Evolutionary conservation across 2,329 filamentous ascomycete species (phyloP), one percentile per base, ranked within the genome.

Genomic region (Sarocladium kiliense): DNA sequence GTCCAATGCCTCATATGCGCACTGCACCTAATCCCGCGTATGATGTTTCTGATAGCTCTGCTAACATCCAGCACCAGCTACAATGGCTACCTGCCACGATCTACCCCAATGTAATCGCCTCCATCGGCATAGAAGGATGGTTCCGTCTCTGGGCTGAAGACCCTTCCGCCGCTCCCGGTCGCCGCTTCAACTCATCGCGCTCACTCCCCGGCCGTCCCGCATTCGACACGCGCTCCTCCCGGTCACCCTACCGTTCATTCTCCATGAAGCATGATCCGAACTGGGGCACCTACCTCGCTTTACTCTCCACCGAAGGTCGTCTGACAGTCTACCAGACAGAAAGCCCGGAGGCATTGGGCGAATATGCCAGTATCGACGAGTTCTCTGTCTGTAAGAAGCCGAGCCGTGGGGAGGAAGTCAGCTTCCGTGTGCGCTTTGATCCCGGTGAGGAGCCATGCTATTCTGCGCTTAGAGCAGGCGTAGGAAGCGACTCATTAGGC

Each of bases 61-160:
- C 26, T 55, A 45, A 30, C 42, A 56, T 44, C 12, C n/a, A 10
- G 39, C n/a, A n/a, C 50, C 65, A 93, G 89, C 85, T 96, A 55
- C 90, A 94, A 78, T 97, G 93, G 92, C 89, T 96, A 56, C 90
- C 91, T 1, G 89, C 91, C 0, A 93, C 89, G 59, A 86, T 94
- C 57, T 94, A 94, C 62, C 91, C 84, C 36, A 85, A 94, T 66
- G 83, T 96, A 63, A 77, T 97, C 62, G 92, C 87, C 56, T 96
- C 89, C 54, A 88, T 97, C 57, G 91, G 89, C 59, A 88, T 93
- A 65, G 93, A 97, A 64, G 90, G 93, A 65, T 86, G 87, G 69
- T 91, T 95, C 76, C 90, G 91, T 68, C 79, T 97, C 60, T 97
- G 93, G 93, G 87, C 89, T 58, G 93, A 97, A 73, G 91, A 97